A percentile compares a stretch with the other conserved stretches of the same genome.
These are phyloP conservation scores for Capsicum baccatum DNA, from an alignment of 257 asterid species.

Conservation along the genomic window DNA sequence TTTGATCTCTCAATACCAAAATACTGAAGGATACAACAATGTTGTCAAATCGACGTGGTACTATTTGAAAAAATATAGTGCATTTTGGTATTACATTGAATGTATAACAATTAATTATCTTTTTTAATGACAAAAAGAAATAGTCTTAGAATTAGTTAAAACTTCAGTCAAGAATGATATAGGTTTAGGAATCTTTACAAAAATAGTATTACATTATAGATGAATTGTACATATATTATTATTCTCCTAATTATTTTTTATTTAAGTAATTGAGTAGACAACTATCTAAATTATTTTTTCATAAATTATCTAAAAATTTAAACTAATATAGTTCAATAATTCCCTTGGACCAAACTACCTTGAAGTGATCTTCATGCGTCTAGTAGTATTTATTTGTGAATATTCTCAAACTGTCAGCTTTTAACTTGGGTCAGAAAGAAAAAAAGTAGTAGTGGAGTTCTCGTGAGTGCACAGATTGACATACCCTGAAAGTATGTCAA, in stretches of 20 bases:
- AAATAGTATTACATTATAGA: neutral
- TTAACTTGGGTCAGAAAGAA: neutral
- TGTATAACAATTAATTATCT: neutral
- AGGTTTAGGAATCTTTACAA: neutral
- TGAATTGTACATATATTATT: no score
- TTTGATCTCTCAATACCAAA: neutral
- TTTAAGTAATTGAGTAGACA: no score
- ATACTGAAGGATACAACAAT: neutral
- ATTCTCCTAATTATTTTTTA: no score
- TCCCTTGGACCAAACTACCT: neutral
- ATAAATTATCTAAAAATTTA: neutral
- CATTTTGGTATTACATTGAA: neutral
- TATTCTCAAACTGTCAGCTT: neutral
- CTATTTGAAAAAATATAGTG: neutral
- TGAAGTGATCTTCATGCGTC: slow-evolving; percentile 1
- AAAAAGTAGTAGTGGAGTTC: neutral
- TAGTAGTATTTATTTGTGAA: neutral
- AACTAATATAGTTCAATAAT: neutral
- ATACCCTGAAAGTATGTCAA: no score
- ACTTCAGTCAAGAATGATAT: no score
- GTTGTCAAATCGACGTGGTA: neutral
- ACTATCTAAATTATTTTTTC: neutral
- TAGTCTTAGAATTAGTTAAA: neutral
- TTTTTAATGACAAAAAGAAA: no score
- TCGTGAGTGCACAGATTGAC: neutral